Base-by-base conservation (phyloP, 306 rosid species). In the Spatholobus suberectus region DNA sequence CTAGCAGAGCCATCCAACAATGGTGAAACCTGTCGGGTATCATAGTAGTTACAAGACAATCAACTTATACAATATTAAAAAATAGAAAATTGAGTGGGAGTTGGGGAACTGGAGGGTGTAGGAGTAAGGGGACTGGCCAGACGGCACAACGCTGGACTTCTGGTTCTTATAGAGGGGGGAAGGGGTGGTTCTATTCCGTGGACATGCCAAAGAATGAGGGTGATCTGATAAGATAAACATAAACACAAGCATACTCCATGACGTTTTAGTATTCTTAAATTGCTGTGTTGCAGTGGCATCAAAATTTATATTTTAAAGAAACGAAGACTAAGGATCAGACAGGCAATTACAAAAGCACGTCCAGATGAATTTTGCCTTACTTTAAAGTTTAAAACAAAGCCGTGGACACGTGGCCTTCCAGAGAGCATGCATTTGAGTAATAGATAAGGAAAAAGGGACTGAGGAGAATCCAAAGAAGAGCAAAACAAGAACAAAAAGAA, bases 1-100 rank as follows among this genome's bases (percentile, higher is more conserved):
- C 82, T 78, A 76, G 98, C 92, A 71, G 90, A 88, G 69, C 89
- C 98, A 72, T 91, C 94, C 61, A 94, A 81, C 88, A 96, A 82
- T 1, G 97, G 93, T 32, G 99, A 93, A 65, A 96, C 96, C 99
- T 96, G 91, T 5, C 34, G 80, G 57, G 75, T 79, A 46, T 70
- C 51, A 69, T 18, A 52, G 83, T 66, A 78, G 85, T 55, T 12
- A 83, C 61, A 10, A 44, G 63, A 38, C 38, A 69, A 57, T 24
- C 37, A 75, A 52, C 24, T n/a, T 17, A 35, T 26, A 24, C 32
- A 74, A 52, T 59, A 46, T 24, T 24, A 40, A 10, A 61, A 52
- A 72, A 51, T 21, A 75, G 63, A 76, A 52, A 29, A 17, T 61
- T 61, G 21, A 27, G 20, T 8, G 14, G 23, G 9, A 59, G 27